Conservation (phyloP, 805 yeast genomes). For the Metschnikowia matae region DNA sequence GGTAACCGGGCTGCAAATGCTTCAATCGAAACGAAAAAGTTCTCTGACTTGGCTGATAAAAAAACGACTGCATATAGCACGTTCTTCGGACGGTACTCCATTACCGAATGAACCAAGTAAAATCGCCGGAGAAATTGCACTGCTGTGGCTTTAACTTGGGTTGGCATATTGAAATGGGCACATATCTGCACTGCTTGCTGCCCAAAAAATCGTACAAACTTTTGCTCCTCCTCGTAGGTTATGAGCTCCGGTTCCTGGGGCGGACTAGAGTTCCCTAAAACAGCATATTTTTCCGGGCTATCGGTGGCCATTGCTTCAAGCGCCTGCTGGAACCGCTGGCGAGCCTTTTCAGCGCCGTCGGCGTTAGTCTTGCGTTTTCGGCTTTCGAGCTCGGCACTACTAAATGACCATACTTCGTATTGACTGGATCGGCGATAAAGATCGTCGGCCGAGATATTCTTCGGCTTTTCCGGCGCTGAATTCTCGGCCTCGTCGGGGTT, state of each 20-base stretch:
- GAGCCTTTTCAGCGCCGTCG: slow-evolving; percentile 44
- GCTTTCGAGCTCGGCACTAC: slow-evolving; percentile 50
- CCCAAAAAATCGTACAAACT: slow-evolving; percentile 66
- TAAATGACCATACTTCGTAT: slow-evolving; percentile 81
- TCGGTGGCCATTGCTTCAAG: slow-evolving; percentile 16
- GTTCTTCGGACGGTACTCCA: slow-evolving; percentile 85
- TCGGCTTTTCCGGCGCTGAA: neutral
- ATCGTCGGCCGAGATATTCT: slow-evolving; percentile 67
- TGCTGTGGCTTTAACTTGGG: slow-evolving; percentile 87
- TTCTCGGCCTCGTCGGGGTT: neutral
- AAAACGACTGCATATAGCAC: slow-evolving; percentile 71
- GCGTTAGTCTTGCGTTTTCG: slow-evolving; percentile 49
- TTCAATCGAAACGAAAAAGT: slow-evolving; percentile 80
- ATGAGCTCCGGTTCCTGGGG: slow-evolving; percentile 42
- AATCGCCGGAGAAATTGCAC: slow-evolving; percentile 77
- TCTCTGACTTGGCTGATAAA: slow-evolving; percentile 89
- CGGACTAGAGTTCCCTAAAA: slow-evolving; percentile 26
- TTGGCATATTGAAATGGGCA: slow-evolving; percentile 71
- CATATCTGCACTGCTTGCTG: slow-evolving; percentile 69
- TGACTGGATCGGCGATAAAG: slow-evolving; percentile 84
- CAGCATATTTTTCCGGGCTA: slow-evolving; percentile 28
- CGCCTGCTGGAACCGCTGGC: slow-evolving; percentile 26
- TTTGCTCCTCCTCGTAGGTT: slow-evolving; percentile 64
- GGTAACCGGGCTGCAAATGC: slow-evolving; percentile 70
- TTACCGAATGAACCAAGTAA: slow-evolving; percentile 72